Evolutionary conservation across 2,329 filamentous ascomycete genomes (phyloP).

Genomic region (Trichoderma pleuroti): DNA sequence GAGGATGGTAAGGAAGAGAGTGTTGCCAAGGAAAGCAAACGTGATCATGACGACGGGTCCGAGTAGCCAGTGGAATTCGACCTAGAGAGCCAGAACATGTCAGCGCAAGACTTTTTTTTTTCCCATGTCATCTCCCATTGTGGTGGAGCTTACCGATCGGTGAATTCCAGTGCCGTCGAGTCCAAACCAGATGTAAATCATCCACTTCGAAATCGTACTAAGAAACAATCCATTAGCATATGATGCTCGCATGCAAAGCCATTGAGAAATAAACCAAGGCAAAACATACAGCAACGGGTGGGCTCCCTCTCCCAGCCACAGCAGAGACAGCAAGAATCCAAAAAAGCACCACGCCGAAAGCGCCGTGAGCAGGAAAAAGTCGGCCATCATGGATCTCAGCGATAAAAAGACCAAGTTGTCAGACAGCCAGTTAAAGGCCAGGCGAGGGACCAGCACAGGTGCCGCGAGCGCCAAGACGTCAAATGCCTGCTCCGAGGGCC

Average conservation of each 20-base stretch:
- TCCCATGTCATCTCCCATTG: background rate
- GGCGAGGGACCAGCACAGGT: slow-evolving; percentile 70
- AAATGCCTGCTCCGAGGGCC: slow-evolving; percentile 62
- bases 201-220: slow-evolving; percentile 78
- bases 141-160: slow-evolving; percentile 42
- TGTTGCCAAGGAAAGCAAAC: slow-evolving; percentile 84
- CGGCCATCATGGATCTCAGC: slow-evolving; percentile 77
- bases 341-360: slow-evolving; percentile 80
- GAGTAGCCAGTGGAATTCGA: slow-evolving; percentile 74
- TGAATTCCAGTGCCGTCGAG: slow-evolving; percentile 68
- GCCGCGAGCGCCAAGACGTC: slow-evolving; percentile 78
- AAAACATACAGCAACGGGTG: slow-evolving; percentile 53
- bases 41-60: slow-evolving; percentile 77
- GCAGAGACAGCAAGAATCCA: slow-evolving; percentile 74
- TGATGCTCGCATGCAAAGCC: too few species aligned
- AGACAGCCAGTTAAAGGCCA: slow-evolving; percentile 79
- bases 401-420: slow-evolving; percentile 83
- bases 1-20: slow-evolving; percentile 81
- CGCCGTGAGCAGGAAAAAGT: slow-evolving; percentile 74
- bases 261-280: background rate
- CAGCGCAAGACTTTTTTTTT: background rate
- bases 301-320: slow-evolving; percentile 68
- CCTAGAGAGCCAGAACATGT: slow-evolving; percentile 33
- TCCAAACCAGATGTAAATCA: slow-evolving; percentile 92
- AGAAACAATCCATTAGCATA: background rate